Percentiles rank a stretch among this genome's conserved stretches.
Conservation (phyloP, 129 eudicot species). For the Centrapalus pauciflorus region DNA sequence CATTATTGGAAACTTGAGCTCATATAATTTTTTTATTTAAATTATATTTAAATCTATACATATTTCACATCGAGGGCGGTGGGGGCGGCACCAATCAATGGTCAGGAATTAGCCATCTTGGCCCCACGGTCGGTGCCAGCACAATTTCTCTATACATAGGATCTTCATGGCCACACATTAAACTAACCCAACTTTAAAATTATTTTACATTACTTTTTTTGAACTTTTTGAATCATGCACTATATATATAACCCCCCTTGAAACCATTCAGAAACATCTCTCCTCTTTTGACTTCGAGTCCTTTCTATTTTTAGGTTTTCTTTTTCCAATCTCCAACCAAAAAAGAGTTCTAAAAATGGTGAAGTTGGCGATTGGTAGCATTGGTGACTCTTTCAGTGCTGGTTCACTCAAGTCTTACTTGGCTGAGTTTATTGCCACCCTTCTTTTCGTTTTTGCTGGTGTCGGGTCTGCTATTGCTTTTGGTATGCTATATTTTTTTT, state of each 20-base stretch:
- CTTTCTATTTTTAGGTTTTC: neutral
- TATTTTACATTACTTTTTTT: too few relatives aligned
- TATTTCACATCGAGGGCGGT: conserved; percentile 37
- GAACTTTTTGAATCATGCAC: neutral
- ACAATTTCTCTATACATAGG: conserved; percentile 18
- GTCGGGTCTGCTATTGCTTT: conserved; percentile 49
- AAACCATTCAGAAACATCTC: conserved; percentile 6
- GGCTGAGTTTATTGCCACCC: conserved; percentile 56
- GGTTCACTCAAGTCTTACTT: conserved; percentile 35
- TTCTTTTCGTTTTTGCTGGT: conserved; percentile 52
- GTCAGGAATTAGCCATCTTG: conserved; percentile 13
- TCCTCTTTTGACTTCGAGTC: neutral
- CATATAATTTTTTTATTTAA: too few relatives aligned
- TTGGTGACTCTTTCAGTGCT: conserved; percentile 45
- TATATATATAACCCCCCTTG: conserved; percentile 35
- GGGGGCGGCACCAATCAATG: conserved; percentile 34
- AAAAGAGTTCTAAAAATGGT: conserved; percentile 33
- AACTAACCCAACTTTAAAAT: neutral
- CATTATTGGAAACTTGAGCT: too few relatives aligned
- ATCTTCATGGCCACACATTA: conserved; percentile 7
- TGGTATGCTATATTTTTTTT: conserved; percentile 3
- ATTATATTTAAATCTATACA: neutral
- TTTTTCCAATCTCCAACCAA: neutral
- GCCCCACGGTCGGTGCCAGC: conserved; percentile 43
- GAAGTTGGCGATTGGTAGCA: conserved; percentile 44